A percentile compares a stretch with the other conserved stretches of the same genome.
These are phyloP conservation scores for Cyclostephanos tholiformis DNA, from an alignment of 108 stramenopile genomes.

Conservation along the genomic window DNA sequence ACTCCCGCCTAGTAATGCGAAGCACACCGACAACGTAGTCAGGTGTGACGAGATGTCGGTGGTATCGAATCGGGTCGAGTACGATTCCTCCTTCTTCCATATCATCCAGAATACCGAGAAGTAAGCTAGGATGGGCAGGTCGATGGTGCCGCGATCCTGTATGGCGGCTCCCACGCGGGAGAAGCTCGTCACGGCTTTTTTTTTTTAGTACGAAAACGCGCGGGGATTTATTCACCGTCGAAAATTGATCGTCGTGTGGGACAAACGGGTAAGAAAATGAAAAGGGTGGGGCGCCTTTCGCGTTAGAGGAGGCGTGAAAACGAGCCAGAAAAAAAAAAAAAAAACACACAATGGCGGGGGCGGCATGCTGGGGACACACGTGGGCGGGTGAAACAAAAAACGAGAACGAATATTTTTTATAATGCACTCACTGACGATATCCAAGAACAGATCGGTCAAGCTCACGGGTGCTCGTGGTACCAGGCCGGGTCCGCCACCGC, in stretches of 20 bases:
- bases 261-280: no score
- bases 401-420: no score
- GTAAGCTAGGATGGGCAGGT: slow-evolving; percentile 58
- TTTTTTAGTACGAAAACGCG: no score
- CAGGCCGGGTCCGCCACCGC: neutral
- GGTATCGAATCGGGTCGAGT: slow-evolving; percentile 81
- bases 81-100: slow-evolving; percentile 78
- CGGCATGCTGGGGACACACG: no score
- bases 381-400: no score
- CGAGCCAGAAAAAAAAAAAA: no score
- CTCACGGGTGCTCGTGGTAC: slow-evolving; percentile 58
- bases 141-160: slow-evolving; percentile 55
- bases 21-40: slow-evolving; percentile 71
- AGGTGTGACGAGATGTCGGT: slow-evolving; percentile 76
- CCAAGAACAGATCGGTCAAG: slow-evolving; percentile 75
- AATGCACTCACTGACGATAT: slow-evolving; percentile 64
- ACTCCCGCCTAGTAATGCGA: slow-evolving; percentile 77
- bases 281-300: no score
- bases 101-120: slow-evolving; percentile 88
- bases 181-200: slow-evolving; percentile 71
- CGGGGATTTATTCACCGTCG: no score
- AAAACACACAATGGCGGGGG: no score
- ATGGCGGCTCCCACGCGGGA: slow-evolving; percentile 77
- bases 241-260: neutral
- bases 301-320: no score